These are phyloP conservation scores for Thraustochytrium sp. DNA, from an alignment of 352 stramenopile genomes.

Conservation along the genomic window DNA sequence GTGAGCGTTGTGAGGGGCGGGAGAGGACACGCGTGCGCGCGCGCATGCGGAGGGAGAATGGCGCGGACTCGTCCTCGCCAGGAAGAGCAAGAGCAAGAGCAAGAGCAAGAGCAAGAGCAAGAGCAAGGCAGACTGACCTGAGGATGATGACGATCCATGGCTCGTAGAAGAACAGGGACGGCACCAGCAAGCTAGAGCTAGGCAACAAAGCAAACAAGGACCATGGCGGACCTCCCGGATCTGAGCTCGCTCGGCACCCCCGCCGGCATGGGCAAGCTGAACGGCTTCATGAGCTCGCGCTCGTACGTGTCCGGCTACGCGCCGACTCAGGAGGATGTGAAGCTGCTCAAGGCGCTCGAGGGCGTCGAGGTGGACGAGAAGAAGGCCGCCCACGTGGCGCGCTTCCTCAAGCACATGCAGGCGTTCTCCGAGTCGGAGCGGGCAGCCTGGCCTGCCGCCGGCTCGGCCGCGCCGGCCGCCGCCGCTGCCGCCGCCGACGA, in stretches of 20 bases:
- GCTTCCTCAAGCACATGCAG: slow-evolving; percentile 64
- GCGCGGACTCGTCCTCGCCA: neutral
- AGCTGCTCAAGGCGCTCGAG: slow-evolving; percentile 59
- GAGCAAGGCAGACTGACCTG: neutral
- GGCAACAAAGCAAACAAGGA: too few relatives aligned
- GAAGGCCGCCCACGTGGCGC: slow-evolving; percentile 64
- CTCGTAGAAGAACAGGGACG: too few relatives aligned
- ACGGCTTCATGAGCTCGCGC: slow-evolving; percentile 67
- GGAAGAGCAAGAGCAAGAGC: neutral
- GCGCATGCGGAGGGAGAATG: neutral
- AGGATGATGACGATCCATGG: too few relatives aligned
- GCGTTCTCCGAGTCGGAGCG: slow-evolving; percentile 53
- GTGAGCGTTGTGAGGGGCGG: neutral
- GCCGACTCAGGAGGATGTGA: slow-evolving; percentile 62
- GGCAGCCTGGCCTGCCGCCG: slow-evolving; percentile 24
- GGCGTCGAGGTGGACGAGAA: slow-evolving; percentile 53
- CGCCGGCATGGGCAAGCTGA: slow-evolving; percentile 66
- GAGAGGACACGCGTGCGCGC: neutral
- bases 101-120: neutral
- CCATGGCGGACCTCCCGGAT: slow-evolving; percentile 41
- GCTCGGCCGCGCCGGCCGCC: neutral
- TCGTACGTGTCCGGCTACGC: slow-evolving; percentile 71
- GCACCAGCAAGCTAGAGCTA: too few relatives aligned
- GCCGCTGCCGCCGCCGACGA: slow-evolving; percentile 43
- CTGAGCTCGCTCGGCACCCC: slow-evolving; percentile 63